Conservation (phyloP, 805 yeast genomes). For the Saccharomycopsis sp. region DNA sequence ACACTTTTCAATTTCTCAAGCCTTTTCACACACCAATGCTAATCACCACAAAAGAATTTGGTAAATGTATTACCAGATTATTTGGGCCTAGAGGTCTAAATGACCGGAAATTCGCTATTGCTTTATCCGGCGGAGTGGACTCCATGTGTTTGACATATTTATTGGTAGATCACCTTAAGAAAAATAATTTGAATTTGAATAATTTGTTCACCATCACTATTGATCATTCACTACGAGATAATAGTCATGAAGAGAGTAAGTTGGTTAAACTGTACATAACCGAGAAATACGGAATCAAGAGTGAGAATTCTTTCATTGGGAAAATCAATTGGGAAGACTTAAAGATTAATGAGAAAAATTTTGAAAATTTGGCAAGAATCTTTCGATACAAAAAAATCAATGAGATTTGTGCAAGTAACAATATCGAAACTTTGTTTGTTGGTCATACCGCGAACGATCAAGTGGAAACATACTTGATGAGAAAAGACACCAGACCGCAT, state of each 20-base stretch:
- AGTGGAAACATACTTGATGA: conserved; percentile 29
- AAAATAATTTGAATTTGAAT: conserved; percentile 19
- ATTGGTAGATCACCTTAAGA: conserved; percentile 21
- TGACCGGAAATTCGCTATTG: conserved; percentile 22
- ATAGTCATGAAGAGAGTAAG: conserved; percentile 24
- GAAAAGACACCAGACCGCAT: not conserved
- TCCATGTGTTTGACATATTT: conserved; percentile 35
- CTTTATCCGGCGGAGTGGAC: conserved; percentile 38
- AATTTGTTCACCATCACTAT: conserved; percentile 30
- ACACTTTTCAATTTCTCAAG: no score
- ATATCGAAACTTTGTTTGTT: conserved; percentile 23
- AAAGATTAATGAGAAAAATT: conserved; percentile 24
- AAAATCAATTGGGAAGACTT: conserved; percentile 21
- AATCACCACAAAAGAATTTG: not conserved
- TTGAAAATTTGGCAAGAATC: conserved; percentile 33
- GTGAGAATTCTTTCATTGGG: no score
- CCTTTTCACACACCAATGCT: no score
- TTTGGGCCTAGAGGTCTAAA: not conserved
- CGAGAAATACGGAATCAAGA: not conserved
- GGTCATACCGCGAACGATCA: conserved; percentile 35
- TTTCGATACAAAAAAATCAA: conserved; percentile 27
- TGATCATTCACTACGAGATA: conserved; percentile 30
- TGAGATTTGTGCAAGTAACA: conserved; percentile 20
- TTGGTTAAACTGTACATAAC: conserved; percentile 21
- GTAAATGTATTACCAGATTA: not conserved